A percentile compares a stretch with the other conserved stretches of the same genome.
Conservation (phyloP, 129 eudicot species). For the Tagetes erecta region DNA sequence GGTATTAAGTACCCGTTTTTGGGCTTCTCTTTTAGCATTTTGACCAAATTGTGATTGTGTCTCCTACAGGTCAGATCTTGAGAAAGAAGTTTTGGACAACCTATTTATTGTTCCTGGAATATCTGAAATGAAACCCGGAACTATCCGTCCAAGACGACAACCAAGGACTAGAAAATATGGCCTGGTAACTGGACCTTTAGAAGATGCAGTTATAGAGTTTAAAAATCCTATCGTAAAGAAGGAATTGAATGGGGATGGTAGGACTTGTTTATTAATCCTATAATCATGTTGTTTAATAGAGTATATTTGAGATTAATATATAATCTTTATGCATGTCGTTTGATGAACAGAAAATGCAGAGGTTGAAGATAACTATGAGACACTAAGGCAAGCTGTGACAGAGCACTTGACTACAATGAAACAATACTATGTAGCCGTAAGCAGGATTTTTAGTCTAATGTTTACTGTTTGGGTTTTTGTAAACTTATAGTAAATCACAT, state of each 20-base stretch:
- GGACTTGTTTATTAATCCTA: constrained; percentile 1
- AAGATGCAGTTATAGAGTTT: constrained; percentile 35
- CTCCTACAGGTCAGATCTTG: constrained; percentile 34
- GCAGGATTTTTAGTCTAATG: constrained; percentile 14
- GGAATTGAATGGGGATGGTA: constrained; percentile 45
- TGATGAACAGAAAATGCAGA: constrained; percentile 44
- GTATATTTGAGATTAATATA: neutral
- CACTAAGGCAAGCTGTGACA: constrained; percentile 52
- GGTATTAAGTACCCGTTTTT: constrained; percentile 32
- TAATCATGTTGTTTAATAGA: neutral
- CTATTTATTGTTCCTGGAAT: constrained; percentile 55
- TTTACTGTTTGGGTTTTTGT: neutral
- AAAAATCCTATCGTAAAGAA: constrained; percentile 41
- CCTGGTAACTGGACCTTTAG: constrained; percentile 53
- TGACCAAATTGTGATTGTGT: constrained; percentile 13
- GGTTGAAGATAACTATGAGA: constrained; percentile 46
- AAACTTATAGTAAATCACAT: constrained; percentile 1
- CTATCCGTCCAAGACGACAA: constrained; percentile 26
- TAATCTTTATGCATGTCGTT: constrained; percentile 10
- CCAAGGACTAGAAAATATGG: constrained; percentile 44
- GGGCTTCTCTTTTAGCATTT: neutral
- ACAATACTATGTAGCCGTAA: constrained; percentile 75
- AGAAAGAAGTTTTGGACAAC: constrained; percentile 57
- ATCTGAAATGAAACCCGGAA: constrained; percentile 35
- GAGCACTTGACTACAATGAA: constrained; percentile 62